Evolutionary conservation across 148 eudicot genomes (phyloP).

Genomic region (Rhododendron ferrugineum): DNA sequence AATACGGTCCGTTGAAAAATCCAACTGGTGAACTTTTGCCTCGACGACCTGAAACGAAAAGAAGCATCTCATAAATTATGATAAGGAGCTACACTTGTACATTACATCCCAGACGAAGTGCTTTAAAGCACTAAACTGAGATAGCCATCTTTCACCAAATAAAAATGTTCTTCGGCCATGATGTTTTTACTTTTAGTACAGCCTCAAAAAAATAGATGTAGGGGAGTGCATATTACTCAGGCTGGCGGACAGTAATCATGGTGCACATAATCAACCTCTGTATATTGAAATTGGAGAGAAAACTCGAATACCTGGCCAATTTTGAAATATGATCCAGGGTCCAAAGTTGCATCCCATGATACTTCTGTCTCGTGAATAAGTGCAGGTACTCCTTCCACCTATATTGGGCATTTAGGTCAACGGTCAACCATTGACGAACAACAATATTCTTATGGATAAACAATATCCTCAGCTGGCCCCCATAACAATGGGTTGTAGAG

Average conservation of each 20-base stretch:
- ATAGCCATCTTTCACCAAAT: background rate
- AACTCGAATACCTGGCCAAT: slow-evolving; percentile 68
- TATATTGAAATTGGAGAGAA: background rate
- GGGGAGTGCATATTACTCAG: background rate
- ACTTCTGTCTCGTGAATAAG: slow-evolving; percentile 90
- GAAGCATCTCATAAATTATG: slow-evolving; percentile 13
- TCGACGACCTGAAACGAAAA: slow-evolving; percentile 59
- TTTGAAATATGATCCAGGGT: slow-evolving; percentile 71
- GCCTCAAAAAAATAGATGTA: slow-evolving; percentile 1
- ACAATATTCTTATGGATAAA: background rate
- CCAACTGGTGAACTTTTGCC: slow-evolving; percentile 89
- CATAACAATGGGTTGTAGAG: background rate
- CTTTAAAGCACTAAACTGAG: background rate
- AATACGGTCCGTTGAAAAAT: slow-evolving; percentile 79
- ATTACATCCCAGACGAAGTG: background rate
- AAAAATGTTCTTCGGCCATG: background rate
- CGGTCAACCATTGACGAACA: background rate
- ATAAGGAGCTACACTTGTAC: background rate
- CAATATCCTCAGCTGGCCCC: background rate
- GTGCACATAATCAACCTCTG: background rate
- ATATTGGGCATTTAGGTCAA: slow-evolving; percentile 16
- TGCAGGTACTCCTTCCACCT: slow-evolving; percentile 97
- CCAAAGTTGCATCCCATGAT: slow-evolving; percentile 83
- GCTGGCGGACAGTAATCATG: background rate
- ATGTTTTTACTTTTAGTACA: background rate